phyloP scores from a whole-genome alignment of 1,139 yeast genomes.

The Candida sanyaensis region DNA sequence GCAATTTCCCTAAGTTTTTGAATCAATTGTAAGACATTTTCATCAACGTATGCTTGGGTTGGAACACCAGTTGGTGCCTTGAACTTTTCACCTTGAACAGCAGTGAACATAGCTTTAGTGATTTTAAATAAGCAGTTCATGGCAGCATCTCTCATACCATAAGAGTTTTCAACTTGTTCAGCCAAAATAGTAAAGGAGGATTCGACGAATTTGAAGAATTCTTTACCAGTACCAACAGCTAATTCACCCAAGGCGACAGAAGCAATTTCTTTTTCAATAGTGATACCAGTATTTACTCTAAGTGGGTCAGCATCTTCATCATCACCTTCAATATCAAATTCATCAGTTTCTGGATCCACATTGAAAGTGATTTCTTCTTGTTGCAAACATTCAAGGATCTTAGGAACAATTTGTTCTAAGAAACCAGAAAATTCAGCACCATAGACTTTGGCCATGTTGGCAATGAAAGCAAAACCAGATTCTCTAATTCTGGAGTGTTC shows the following conservation, averaged over 20 bases:
- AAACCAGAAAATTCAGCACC: slow-evolving; percentile 88
- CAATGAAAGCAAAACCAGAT: slow-evolving; percentile 92
- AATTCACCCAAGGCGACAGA: slow-evolving; percentile 88
- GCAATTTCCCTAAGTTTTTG: slow-evolving; percentile 68
- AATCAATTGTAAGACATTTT: slow-evolving; percentile 59
- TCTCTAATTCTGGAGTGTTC: slow-evolving; percentile 88
- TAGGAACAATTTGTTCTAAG: slow-evolving; percentile 80
- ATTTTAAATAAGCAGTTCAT: slow-evolving; percentile 82
- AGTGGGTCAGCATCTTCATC: slow-evolving; percentile 58
- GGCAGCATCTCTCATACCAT: slow-evolving; percentile 91
- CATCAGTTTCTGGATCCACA: slow-evolving; percentile 40
- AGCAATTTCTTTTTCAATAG: slow-evolving; percentile 97
- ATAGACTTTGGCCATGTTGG: slow-evolving; percentile 93
- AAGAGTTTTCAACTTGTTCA: slow-evolving; percentile 81
- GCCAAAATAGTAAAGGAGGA: slow-evolving; percentile 64
- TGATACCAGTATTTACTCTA: slow-evolving; percentile 90
- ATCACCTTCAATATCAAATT: slow-evolving; percentile 54
- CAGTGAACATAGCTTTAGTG: slow-evolving; percentile 68
- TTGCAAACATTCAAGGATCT: slow-evolving; percentile 78
- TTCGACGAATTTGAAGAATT: slow-evolving; percentile 78
- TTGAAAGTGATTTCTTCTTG: slow-evolving; percentile 75
- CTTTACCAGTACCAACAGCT: slow-evolving; percentile 81
- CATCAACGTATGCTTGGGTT: slow-evolving; percentile 57
- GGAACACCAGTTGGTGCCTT: slow-evolving; percentile 77
- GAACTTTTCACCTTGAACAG: slow-evolving; percentile 50